These are phyloP conservation scores for Beauveria asiatica DNA, from an alignment of 2,329 filamentous ascomycete genomes.

Conservation along the genomic window DNA sequence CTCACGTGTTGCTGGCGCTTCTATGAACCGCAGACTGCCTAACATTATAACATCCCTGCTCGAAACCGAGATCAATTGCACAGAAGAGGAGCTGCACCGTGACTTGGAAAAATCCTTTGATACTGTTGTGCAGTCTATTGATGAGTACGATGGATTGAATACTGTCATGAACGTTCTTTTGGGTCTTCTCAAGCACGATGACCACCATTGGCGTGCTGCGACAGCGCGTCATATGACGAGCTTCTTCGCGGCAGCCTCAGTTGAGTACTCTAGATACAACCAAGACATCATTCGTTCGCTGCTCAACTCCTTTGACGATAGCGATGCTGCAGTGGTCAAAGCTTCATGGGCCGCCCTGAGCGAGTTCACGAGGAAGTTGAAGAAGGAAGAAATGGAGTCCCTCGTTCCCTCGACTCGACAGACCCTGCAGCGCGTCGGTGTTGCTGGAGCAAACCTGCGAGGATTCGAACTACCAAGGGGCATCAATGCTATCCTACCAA, in stretches of 20 bases:
- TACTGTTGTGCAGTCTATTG: slow-evolving; percentile 81
- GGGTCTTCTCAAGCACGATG: slow-evolving; percentile 80
- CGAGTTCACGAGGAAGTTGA: slow-evolving; percentile 79
- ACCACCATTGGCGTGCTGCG: slow-evolving; percentile 72
- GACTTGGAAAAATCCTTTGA: slow-evolving; percentile 80
- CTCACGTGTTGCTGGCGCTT: slow-evolving; percentile 79
- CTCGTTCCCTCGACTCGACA: slow-evolving; percentile 81
- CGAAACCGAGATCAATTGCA: slow-evolving; percentile 76
- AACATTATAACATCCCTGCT: slow-evolving; percentile 88
- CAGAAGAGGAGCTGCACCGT: slow-evolving; percentile 61
- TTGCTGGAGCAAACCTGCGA: slow-evolving; percentile 72
- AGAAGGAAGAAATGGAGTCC: slow-evolving; percentile 97
- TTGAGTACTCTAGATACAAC: slow-evolving; percentile 94
- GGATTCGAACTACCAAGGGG: slow-evolving; percentile 93
- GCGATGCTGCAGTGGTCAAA: slow-evolving; percentile 76
- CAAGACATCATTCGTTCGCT: slow-evolving; percentile 88
- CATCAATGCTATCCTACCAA: slow-evolving; percentile 90
- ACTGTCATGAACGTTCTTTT: slow-evolving; percentile 92
- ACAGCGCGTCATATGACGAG: slow-evolving; percentile 73
- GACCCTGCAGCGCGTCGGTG: slow-evolving; percentile 79
- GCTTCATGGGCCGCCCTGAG: slow-evolving; percentile 79
- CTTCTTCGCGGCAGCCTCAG: slow-evolving; percentile 72
- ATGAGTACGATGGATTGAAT: slow-evolving; percentile 93
- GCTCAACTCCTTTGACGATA: slow-evolving; percentile 85
- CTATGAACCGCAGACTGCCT: slow-evolving; percentile 85